These are phyloP conservation scores for Neoboletus magnificus DNA, from an alignment of 768 basidiomycete species.

Conservation along the genomic window DNA sequence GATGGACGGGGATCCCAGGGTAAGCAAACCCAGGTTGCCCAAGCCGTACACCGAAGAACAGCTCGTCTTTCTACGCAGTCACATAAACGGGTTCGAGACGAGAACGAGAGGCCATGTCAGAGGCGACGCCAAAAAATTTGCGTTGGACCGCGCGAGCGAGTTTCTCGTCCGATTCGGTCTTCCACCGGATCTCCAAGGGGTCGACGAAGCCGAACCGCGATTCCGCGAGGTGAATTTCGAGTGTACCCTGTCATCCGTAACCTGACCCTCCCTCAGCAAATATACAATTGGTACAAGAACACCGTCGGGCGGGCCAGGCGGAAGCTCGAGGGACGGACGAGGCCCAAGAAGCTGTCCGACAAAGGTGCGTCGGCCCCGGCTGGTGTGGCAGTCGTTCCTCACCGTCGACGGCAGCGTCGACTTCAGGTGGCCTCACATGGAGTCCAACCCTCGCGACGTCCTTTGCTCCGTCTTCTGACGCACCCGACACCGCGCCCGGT, in stretches of 20 bases:
- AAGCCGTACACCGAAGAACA: conserved; percentile 65
- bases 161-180: conserved; percentile 59
- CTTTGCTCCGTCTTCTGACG: conserved; percentile 30
- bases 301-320: conserved; percentile 59
- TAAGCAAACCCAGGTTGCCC: conserved; percentile 62
- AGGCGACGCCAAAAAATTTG: conserved; percentile 70
- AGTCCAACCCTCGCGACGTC: conserved; percentile 37
- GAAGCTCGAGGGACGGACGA: conserved; percentile 53
- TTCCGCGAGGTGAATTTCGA: conserved; percentile 54
- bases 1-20: conserved; percentile 56
- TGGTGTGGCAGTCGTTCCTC: neutral
- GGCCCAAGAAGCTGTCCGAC: conserved; percentile 49
- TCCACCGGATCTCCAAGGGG: conserved; percentile 49
- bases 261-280: conserved; percentile 41
- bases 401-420: conserved; percentile 5
- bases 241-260: too few species aligned
- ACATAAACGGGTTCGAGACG: conserved; percentile 53
- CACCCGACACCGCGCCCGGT: conserved; percentile 18
- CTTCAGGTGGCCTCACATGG: conserved; percentile 35
- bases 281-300: conserved; percentile 75
- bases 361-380: conserved; percentile 37
- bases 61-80: conserved; percentile 54
- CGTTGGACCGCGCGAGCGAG: conserved; percentile 57
- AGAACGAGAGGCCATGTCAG: conserved; percentile 56
- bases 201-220: conserved; percentile 56